Percentiles rank a stretch among this genome's conserved stretches.
Conservation (phyloP, 352 stramenopile species). For the Globisporangium splendens region DNA sequence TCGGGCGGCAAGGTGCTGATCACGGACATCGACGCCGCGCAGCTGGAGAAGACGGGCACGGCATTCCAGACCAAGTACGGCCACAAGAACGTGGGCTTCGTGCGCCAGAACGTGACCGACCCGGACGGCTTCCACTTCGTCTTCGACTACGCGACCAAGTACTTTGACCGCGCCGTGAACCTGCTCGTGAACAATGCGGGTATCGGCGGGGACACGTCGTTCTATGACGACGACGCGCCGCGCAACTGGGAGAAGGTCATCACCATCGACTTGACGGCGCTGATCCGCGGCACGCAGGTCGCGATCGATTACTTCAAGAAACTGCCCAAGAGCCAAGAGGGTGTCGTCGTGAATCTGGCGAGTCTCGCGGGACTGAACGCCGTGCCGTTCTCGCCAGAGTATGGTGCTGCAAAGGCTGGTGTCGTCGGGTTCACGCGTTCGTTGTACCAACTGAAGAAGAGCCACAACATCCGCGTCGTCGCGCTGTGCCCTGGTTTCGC, state of each 20-base stretch:
- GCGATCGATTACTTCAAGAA: constrained; percentile 59
- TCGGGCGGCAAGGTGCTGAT: constrained; percentile 64
- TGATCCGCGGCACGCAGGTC: constrained; percentile 68
- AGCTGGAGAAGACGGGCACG: constrained; percentile 53
- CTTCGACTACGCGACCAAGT: constrained; percentile 58
- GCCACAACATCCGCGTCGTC: constrained; percentile 55
- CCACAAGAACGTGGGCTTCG: constrained; percentile 51
- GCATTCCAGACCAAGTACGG: constrained; percentile 50
- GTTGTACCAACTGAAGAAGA: constrained; percentile 52
- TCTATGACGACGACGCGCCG: constrained; percentile 37
- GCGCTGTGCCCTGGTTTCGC: constrained; percentile 24
- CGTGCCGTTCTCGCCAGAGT: constrained; percentile 57
- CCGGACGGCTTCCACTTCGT: constrained; percentile 49
- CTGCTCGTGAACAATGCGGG: constrained; percentile 81
- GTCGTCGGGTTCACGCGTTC: constrained; percentile 75
- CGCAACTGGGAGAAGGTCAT: constrained; percentile 59
- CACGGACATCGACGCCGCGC: constrained; percentile 68
- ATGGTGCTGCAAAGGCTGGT: constrained; percentile 70
- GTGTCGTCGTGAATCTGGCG: constrained; percentile 31
- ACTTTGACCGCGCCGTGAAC: constrained; percentile 63
- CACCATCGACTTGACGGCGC: constrained; percentile 63
- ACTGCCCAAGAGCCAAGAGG: constrained; percentile 53
- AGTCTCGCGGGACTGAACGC: constrained; percentile 20
- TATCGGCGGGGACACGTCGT: constrained; percentile 55
- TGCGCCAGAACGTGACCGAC: constrained; percentile 71